Evolutionary conservation across 108 stramenopile genomes (phyloP).

Genomic region (Stephanodiscus minutulus): DNA sequence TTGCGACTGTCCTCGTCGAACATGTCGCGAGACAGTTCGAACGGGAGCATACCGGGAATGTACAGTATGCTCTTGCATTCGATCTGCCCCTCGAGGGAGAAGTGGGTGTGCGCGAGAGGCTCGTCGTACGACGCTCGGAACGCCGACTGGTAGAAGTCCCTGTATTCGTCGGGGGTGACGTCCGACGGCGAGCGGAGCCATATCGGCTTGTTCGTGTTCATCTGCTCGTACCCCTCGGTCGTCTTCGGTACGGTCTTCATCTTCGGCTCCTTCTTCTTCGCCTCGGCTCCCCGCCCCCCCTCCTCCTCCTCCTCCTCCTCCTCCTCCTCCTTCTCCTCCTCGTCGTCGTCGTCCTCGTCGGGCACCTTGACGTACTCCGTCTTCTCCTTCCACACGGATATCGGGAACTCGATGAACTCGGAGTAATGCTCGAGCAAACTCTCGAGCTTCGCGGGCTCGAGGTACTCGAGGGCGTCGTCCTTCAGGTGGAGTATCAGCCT

Average conservation of each 20-base stretch:
- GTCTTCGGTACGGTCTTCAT: conserved; percentile 97
- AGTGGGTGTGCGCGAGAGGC: conserved; percentile 92
- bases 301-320: conserved; percentile 79
- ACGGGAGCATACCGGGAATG: conserved; percentile 95
- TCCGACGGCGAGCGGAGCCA: conserved; percentile 95
- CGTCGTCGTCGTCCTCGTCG: conserved; percentile 79
- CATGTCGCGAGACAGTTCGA: conserved; percentile 95
- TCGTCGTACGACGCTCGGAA: conserved; percentile 90
- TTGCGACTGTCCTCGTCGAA: conserved; percentile 93
- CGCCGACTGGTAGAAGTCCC: conserved; percentile 95
- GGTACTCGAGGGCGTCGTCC: conserved; percentile 82
- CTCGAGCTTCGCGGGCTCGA: conserved; percentile 77
- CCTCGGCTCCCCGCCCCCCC: conserved; percentile 78
- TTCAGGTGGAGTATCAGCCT: conserved; percentile 87
- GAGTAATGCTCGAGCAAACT: conserved; percentile 87
- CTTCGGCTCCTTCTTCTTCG: conserved; percentile 84
- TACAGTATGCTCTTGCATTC: conserved; percentile 96
- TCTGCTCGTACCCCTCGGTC: conserved; percentile 81
- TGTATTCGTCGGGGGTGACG: conserved; percentile 91
- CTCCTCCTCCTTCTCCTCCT: conserved; percentile 31
- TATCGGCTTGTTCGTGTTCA: conserved; percentile 96
- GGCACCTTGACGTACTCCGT: conserved; percentile 94
- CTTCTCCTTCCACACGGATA: conserved; percentile 93
- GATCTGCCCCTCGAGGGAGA: conserved; percentile 96
- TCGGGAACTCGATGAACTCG: conserved; percentile 97